Conservation (phyloP, 169 alveolate species). For the Perkinsus chesapeaki region DNA sequence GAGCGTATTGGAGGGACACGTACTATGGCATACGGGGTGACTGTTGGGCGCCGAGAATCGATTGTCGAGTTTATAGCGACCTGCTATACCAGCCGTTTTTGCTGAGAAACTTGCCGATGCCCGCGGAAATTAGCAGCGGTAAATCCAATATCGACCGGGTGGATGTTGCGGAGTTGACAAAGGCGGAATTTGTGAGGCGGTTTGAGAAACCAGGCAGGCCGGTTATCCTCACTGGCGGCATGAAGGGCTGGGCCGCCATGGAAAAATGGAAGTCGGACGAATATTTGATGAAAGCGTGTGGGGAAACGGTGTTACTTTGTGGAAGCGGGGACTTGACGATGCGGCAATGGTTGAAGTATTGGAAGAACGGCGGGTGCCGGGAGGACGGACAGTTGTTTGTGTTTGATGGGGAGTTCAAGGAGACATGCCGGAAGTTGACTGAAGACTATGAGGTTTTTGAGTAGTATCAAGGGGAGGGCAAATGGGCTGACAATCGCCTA, state of each 20-base stretch:
- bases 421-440: not conserved
- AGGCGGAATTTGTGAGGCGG: not conserved
- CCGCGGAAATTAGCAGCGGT: not conserved
- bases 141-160: not conserved
- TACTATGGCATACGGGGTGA: not conserved
- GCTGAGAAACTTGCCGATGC: not conserved
- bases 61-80: not conserved
- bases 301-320: not conserved
- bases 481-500: too few species aligned
- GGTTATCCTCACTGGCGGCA: not conserved
- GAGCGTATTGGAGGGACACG: slow-evolving; percentile 1
- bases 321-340: not conserved
- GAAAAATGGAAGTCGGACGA: not conserved
- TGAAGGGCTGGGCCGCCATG: not conserved
- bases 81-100: not conserved
- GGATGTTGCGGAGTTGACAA: not conserved
- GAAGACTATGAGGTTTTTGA: not conserved
- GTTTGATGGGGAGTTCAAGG: not conserved
- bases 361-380: not conserved
- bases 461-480: too few species aligned
- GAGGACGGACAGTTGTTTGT: not conserved
- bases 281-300: not conserved
- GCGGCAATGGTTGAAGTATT: not conserved
- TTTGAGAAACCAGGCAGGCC: not conserved
- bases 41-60: not conserved